A percentile compares a stretch with the other conserved stretches of the same genome.
phyloP scores from a whole-genome alignment of 352 stramenopile genomes.

The Phytopythium vexans region DNA sequence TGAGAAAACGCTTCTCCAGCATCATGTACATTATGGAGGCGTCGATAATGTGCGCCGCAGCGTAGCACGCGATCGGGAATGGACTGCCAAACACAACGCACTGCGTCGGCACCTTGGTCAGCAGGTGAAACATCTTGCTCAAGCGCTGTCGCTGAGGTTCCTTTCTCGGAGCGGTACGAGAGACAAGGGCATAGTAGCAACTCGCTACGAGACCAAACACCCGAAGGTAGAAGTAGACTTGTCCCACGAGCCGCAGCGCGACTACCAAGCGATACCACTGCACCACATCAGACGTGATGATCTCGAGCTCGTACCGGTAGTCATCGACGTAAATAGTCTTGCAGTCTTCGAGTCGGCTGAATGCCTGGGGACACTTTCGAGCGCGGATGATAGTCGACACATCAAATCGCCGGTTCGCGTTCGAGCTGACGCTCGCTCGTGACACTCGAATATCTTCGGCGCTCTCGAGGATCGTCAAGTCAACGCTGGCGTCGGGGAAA shows the following conservation, averaged over 20 bases:
- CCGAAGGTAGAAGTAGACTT: slow-evolving; percentile 38
- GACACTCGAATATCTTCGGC: background rate
- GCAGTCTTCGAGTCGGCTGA: slow-evolving; percentile 6
- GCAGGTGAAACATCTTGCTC: slow-evolving; percentile 16
- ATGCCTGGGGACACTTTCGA: background rate
- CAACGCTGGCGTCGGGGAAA: slow-evolving; percentile 1
- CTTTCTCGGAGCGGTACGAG: slow-evolving; percentile 1
- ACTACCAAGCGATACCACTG: slow-evolving; percentile 31
- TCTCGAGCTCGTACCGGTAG: slow-evolving; percentile 33
- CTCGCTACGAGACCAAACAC: slow-evolving; percentile 23
- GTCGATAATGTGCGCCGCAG: slow-evolving; percentile 42
- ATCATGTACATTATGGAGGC: slow-evolving; percentile 35
- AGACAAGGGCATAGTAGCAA: slow-evolving; percentile 22
- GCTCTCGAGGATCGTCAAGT: slow-evolving; percentile 1
- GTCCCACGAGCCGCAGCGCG: slow-evolving; percentile 22
- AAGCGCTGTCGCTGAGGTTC: background rate
- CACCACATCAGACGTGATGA: slow-evolving; percentile 20
- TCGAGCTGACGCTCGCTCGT: background rate
- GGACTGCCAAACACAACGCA: slow-evolving; percentile 46
- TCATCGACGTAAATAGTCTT: slow-evolving; percentile 38
- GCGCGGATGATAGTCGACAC: slow-evolving; percentile 2
- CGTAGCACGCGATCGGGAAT: slow-evolving; percentile 43
- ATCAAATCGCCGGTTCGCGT: background rate
- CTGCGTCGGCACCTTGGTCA: slow-evolving; percentile 41
- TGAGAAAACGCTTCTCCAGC: slow-evolving; percentile 24